phyloP scores from a whole-genome alignment of 1,284 basidiomycete species.

The Papiliotrema fonsecae region DNA sequence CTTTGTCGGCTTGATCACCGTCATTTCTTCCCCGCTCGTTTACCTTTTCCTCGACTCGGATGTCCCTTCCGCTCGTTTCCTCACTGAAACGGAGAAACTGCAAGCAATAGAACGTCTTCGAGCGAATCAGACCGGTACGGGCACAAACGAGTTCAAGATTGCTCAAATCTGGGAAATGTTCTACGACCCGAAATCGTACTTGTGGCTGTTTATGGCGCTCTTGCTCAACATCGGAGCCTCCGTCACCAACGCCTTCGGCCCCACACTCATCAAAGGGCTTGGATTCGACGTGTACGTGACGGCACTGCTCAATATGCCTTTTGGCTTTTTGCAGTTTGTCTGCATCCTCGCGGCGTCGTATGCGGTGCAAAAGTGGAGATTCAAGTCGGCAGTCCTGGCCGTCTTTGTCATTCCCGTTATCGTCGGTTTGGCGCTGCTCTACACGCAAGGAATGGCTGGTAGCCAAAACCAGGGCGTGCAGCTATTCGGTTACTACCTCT shows the following conservation, averaged over 20 bases:
- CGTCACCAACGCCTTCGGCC: conserved; percentile 39
- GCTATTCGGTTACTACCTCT: conserved; percentile 48
- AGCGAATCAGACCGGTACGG: conserved; percentile 47
- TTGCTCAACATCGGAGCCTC: conserved; percentile 39
- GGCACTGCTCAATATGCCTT: conserved; percentile 48
- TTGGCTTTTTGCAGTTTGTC: conserved; percentile 41
- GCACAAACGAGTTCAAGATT: conserved; percentile 42
- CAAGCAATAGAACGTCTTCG: conserved; percentile 48
- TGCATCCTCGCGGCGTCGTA: conserved; percentile 36
- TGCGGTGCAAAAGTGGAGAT: conserved; percentile 30
- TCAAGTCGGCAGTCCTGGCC: conserved; percentile 38
- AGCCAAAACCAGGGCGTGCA: conserved; percentile 24
- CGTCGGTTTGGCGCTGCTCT: conserved; percentile 39
- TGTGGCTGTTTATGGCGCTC: conserved; percentile 42
- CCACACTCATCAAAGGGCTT: conserved; percentile 33
- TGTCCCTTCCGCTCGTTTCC: conserved; percentile 43
- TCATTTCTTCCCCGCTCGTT: conserved; percentile 40
- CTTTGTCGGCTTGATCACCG: conserved; percentile 40
- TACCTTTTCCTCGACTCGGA: conserved; percentile 40
- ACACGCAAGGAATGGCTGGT: conserved; percentile 9
- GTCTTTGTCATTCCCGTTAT: conserved; percentile 37
- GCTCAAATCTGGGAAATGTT: conserved; percentile 43
- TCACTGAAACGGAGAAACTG: conserved; percentile 41
- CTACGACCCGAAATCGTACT: conserved; percentile 42
- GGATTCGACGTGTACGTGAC: conserved; percentile 36